Percentiles rank a stretch among this genome's conserved stretches.
These are phyloP conservation scores for Starmerella apicola DNA, from an alignment of 805 yeast species.

Conservation along the genomic window DNA sequence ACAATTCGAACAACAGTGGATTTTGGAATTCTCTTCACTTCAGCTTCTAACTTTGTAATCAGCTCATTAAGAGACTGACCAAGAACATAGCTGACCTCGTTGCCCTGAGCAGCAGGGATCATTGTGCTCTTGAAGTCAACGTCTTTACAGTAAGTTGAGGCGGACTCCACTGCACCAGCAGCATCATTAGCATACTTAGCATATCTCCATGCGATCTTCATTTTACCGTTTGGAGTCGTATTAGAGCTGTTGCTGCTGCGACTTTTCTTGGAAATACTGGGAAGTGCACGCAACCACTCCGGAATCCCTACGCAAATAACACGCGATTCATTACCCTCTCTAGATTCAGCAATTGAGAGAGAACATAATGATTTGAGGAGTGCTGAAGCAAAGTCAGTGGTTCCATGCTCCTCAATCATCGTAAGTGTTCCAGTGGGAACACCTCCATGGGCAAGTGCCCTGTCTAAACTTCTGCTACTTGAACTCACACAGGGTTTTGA, in stretches of 20 bases:
- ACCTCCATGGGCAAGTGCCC: slow-evolving; percentile 66
- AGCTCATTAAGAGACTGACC: slow-evolving; percentile 21
- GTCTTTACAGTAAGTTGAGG: slow-evolving; percentile 22
- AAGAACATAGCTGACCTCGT: slow-evolving; percentile 15
- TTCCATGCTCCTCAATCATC: slow-evolving; percentile 68
- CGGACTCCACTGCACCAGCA: slow-evolving; percentile 2
- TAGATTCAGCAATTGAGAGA: slow-evolving; percentile 54
- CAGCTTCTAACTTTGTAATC: slow-evolving; percentile 34
- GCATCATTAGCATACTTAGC: slow-evolving; percentile 33
- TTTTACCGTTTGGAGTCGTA: slow-evolving; percentile 24
- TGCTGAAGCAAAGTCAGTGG: slow-evolving; percentile 75
- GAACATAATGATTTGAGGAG: slow-evolving; percentile 57
- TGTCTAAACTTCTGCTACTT: slow-evolving; percentile 67
- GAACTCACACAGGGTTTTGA: slow-evolving; percentile 70
- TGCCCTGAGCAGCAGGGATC: slow-evolving; percentile 17
- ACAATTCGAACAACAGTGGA: slow-evolving; percentile 48
- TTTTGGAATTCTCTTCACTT: slow-evolving; percentile 25
- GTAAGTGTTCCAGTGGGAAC: slow-evolving; percentile 65
- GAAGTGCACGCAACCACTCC: slow-evolving; percentile 26
- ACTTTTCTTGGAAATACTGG: slow-evolving; percentile 1
- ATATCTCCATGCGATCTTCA: slow-evolving; percentile 93
- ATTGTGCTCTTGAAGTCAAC: slow-evolving; percentile 14
- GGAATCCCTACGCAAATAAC: slow-evolving; percentile 19
- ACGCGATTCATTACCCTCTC: slow-evolving; percentile 30
- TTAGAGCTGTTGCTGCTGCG: slow-evolving; percentile 1